Conservation (phyloP, 495 filamentous ascomycete species). For the Talaromyces wortmannii region DNA sequence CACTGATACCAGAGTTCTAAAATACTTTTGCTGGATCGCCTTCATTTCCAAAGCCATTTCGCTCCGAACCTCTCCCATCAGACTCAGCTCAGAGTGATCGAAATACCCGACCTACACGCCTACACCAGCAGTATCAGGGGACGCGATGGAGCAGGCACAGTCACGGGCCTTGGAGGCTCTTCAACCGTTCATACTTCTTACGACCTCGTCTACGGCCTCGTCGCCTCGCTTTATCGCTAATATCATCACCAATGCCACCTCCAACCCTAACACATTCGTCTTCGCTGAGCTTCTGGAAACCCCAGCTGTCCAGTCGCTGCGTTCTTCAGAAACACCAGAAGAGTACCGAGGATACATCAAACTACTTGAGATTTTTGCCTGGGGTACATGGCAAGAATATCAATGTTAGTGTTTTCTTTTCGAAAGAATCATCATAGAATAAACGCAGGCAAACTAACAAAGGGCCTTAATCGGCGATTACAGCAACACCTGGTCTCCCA, state of each 20-base stretch:
- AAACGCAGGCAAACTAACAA: too few species aligned
- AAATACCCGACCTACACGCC: too few species aligned
- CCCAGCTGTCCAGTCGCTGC: slow-evolving; percentile 72
- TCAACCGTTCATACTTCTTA: slow-evolving; percentile 80
- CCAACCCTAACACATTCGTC: slow-evolving; percentile 80
- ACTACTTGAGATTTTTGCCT: slow-evolving; percentile 85
- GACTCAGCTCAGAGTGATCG: too few species aligned
- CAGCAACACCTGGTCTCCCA: slow-evolving; percentile 58
- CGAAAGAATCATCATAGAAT: too few species aligned
- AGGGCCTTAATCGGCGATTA: background rate
- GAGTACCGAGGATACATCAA: slow-evolving; percentile 54
- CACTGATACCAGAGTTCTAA: too few species aligned
- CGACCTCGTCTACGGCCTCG: slow-evolving; percentile 64
- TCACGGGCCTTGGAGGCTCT: slow-evolving; percentile 78
- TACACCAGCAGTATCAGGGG: too few species aligned
- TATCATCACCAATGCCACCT: slow-evolving; percentile 81
- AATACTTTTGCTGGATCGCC: too few species aligned
- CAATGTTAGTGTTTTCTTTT: slow-evolving; percentile 36
- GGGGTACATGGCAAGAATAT: slow-evolving; percentile 83
- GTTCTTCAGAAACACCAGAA: slow-evolving; percentile 30
- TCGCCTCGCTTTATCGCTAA: slow-evolving; percentile 80
- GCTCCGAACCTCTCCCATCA: too few species aligned
- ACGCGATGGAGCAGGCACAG: slow-evolving; percentile 67
- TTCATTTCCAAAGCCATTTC: too few species aligned
- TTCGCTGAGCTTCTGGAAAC: slow-evolving; percentile 88